phyloP scores from a whole-genome alignment of 306 rosid genomes.

The Cucurbita ficifolia region DNA sequence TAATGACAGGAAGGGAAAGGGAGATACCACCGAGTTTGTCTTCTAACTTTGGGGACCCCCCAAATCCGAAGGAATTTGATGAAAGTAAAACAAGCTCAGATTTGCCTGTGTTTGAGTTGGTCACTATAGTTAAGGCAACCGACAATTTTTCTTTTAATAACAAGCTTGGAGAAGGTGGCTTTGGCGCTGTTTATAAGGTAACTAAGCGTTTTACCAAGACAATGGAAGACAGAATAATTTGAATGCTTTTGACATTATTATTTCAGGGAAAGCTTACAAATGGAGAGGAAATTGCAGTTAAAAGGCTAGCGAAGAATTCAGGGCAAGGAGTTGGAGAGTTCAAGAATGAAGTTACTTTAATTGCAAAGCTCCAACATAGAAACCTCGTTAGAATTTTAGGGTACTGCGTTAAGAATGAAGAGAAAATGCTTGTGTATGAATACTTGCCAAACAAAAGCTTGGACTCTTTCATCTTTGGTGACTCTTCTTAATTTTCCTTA shows the following conservation, averaged over 20 bases:
- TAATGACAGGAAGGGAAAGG: neutral
- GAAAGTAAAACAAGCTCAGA: neutral
- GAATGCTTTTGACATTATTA: neutral
- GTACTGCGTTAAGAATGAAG: neutral
- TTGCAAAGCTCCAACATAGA: conserved; percentile 9
- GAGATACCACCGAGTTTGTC: neutral
- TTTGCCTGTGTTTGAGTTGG: neutral
- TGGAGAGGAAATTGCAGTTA: conserved; percentile 3
- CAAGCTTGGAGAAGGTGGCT: conserved; percentile 6
- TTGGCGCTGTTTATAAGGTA: conserved; percentile 4
- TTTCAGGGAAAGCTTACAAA: neutral
- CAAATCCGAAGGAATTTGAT: neutral
- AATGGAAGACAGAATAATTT: too few species aligned
- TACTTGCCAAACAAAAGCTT: conserved; percentile 10
- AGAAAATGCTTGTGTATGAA: conserved; percentile 6
- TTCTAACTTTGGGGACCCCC: neutral
- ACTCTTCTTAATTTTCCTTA: neutral
- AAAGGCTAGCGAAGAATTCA: neutral
- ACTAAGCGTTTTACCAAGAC: too few species aligned
- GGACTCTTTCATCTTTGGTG: conserved; percentile 3
- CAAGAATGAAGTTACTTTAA: conserved; percentile 4
- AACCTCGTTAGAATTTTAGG: conserved; percentile 4
- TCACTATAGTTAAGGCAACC: neutral
- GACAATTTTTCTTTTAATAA: neutral
- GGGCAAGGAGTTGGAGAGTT: conserved; percentile 7